Base-by-base conservation (phyloP, 805 yeast genomes). In the Priceomyces castillae region DNA sequence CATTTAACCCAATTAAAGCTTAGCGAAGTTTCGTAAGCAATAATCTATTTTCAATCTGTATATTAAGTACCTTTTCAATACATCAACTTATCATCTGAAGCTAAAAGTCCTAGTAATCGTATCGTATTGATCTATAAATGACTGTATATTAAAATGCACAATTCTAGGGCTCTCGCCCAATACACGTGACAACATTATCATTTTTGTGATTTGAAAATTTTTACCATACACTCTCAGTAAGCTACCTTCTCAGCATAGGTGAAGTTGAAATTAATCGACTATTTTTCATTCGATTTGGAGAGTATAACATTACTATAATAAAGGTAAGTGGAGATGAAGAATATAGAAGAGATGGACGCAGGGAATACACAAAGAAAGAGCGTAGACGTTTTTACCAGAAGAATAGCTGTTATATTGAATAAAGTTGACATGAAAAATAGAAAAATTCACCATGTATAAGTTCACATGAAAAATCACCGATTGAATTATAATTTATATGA, bases 151-250 rank as follows among this genome's bases (percentile, higher is more conserved):
- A 10, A 23, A n/a, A 12, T 28, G 7, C 5, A 28, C n/a, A n/a
- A 14, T 3, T 19, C 9, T 37, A 37, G 40, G 40, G 40, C 23
- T 37, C 17, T 20, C 28, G 30, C 40, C 40, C 40, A 12, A 18
- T n/a, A 15, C 19, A 37, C 30, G 31, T 25, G 40, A 23, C 18
- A 12, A n/a, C 7, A n/a, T 28, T 12, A 28, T 4, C n/a, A 18
- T 26, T 39, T 45, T 46, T 46, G 48, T 46, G 48, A 34, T n/a
- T 33, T 46, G 43, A 46, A 46, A 46, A 46, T 22, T 46, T 46
- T 46, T 46, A 39, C 39, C 33, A 14, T 37, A 37, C 43, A 43
- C 46, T 37, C 42, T 39, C 40, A 14, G 16, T 34, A 18, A 23
- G 20, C 35, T 34, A 34, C 37, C 23, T 28, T 28, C 31, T 28